phyloP scores from a whole-genome alignment of 805 yeast species.

The Ogataea paradorogensis region DNA sequence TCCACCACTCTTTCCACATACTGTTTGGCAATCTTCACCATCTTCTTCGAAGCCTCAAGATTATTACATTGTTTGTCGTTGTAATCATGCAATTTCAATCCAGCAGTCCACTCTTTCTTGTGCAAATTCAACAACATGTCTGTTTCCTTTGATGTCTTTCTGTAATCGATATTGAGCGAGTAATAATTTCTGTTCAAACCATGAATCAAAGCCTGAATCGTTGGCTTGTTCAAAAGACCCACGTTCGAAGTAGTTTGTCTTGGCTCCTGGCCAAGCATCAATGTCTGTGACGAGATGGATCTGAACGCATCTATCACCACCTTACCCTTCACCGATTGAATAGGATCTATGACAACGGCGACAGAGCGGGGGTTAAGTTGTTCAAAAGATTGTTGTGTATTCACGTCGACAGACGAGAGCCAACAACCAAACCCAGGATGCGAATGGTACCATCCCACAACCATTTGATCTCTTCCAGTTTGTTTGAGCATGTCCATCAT shows the following conservation, averaged over 20 bases:
- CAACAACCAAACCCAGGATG: constrained; percentile 99
- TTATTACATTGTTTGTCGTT: constrained; percentile 74
- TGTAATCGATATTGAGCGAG: constrained; percentile 91
- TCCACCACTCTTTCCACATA: constrained; percentile 89
- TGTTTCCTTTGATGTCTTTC: constrained; percentile 87
- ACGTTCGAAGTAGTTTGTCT: constrained; percentile 95
- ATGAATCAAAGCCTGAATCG: constrained; percentile 94
- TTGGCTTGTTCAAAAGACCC: constrained; percentile 93
- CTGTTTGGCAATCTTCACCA: constrained; percentile 87
- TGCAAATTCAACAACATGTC: constrained; percentile 92
- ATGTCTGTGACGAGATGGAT: constrained; percentile 78
- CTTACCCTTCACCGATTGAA: constrained; percentile 97
- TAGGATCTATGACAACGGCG: constrained; percentile 98
- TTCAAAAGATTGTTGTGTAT: constrained; percentile 96
- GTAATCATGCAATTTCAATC: constrained; percentile 76
- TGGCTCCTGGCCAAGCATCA: constrained; percentile 97
- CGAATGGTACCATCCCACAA: constrained; percentile 99
- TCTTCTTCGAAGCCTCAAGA: constrained; percentile 63
- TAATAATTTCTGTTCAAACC: constrained; percentile 96
- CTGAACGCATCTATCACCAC: constrained; percentile 99
- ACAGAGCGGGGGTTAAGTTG: constrained; percentile 94
- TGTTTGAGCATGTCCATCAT: constrained; percentile 99
- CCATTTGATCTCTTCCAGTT: constrained; percentile 99
- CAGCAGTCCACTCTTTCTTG: constrained; percentile 94
- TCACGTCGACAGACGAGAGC: constrained; percentile 96